Percentiles rank a stretch among this genome's conserved stretches.
Evolutionary conservation across 106 monocot genomes (phyloP).

Genomic region (Platanthera zijinensis): DNA sequence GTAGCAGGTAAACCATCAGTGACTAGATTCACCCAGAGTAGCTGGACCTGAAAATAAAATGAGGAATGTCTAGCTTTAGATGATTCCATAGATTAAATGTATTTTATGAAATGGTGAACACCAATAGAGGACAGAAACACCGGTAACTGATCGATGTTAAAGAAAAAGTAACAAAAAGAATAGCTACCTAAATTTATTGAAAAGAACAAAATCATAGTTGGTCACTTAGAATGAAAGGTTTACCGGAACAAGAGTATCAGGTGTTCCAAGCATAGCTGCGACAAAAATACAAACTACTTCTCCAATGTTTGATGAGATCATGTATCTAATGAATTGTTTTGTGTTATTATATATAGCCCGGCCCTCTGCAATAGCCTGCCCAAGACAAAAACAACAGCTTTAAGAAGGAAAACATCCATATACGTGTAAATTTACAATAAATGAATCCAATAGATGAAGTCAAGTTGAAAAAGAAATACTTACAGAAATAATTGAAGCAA

Average conservation of each 20-base stretch:
- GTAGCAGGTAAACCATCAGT: slow-evolving; percentile 99
- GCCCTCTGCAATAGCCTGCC: slow-evolving; percentile 97
- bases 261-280: slow-evolving; percentile 97
- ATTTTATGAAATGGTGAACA: background rate
- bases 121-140: background rate
- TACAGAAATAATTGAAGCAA: slow-evolving; percentile 96
- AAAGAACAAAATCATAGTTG: background rate
- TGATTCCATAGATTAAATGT: background rate
- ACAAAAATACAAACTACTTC: slow-evolving; percentile 99
- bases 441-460: slow-evolving; percentile 2
- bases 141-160: no score
- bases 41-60: slow-evolving; percentile 72
- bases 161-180: slow-evolving; percentile 1
- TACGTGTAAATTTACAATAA: background rate
- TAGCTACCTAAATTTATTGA: background rate
- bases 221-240: slow-evolving; percentile 11
- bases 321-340: slow-evolving; percentile 97
- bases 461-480: slow-evolving; percentile 11
- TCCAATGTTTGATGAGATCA: slow-evolving; percentile 99
- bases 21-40: slow-evolving; percentile 98
- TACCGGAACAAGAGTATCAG: slow-evolving; percentile 96
- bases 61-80: background rate
- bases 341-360: slow-evolving; percentile 99
- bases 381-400: slow-evolving; percentile 14
- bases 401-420: background rate